Conservation (phyloP, 495 filamentous ascomycete genomes). For the Parathielavia appendiculata region DNA sequence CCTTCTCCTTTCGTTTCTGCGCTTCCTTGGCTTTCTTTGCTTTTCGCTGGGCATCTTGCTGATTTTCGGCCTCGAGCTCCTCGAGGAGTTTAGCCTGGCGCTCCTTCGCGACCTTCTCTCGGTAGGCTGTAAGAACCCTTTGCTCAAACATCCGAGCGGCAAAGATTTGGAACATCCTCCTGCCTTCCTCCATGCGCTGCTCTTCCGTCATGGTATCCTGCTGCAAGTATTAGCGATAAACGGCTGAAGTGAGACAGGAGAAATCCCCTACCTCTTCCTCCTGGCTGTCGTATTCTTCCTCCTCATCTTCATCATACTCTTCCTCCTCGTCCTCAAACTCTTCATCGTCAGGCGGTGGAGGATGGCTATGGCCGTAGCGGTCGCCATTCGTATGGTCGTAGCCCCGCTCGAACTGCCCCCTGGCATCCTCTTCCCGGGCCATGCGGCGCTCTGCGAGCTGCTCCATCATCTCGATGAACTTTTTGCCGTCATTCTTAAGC, state of each 20-base stretch:
- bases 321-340: conserved; percentile 63
- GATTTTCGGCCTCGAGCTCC: conserved; percentile 80
- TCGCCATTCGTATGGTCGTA: conserved; percentile 51
- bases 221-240: conserved; percentile 30
- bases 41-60: conserved; percentile 67
- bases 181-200: conserved; percentile 97
- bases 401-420: conserved; percentile 59
- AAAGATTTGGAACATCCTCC: conserved; percentile 99
- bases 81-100: conserved; percentile 87
- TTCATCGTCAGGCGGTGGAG: conserved; percentile 64
- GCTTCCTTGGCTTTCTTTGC: conserved; percentile 92
- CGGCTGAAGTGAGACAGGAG: neutral
- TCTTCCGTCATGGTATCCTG: conserved; percentile 96
- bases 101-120: conserved; percentile 90
- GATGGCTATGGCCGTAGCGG: conserved; percentile 43
- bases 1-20: conserved; percentile 87
- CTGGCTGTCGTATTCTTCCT: conserved; percentile 83
- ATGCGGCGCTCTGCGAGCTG: conserved; percentile 95
- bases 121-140: conserved; percentile 90
- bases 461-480: conserved; percentile 99
- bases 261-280: conserved; percentile 60
- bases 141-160: conserved; percentile 99
- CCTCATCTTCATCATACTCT: conserved; percentile 72
- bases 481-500: conserved; percentile 97
- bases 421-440: conserved; percentile 90